A percentile compares a stretch with the other conserved stretches of the same genome.
phyloP scores from a whole-genome alignment of 2,329 filamentous ascomycete species.

The Penicillium brasilianum region DNA sequence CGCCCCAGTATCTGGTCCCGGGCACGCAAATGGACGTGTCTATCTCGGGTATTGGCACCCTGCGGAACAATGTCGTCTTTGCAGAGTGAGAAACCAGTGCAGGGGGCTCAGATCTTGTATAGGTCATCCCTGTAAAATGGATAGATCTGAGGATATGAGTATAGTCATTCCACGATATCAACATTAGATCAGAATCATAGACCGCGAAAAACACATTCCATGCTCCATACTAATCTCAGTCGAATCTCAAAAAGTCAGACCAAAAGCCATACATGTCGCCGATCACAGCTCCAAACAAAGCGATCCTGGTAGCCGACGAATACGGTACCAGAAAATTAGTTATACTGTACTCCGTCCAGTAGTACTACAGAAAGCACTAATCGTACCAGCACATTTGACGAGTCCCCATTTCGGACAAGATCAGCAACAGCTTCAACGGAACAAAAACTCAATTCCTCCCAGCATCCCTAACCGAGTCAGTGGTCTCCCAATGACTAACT shows the following conservation, averaged over 20 bases:
- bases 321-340: not conserved
- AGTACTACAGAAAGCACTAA: no score
- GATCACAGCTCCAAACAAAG: not conserved
- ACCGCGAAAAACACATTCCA: not conserved
- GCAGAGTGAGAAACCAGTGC: not conserved
- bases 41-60: conserved; percentile 49
- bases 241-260: not conserved
- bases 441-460: not conserved
- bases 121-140: not conserved
- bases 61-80: conserved; percentile 45
- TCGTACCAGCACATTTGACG: no score
- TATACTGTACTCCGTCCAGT: no score
- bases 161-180: not conserved
- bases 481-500: not conserved
- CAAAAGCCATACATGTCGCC: not conserved
- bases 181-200: not conserved
- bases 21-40: conserved; percentile 49
- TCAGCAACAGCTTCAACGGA: not conserved
- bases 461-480: not conserved
- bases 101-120: not conserved
- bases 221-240: not conserved
- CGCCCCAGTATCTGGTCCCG: conserved; percentile 45
- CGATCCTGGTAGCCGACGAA: not conserved
- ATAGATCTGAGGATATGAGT: not conserved
- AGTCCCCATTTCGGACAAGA: no score